These are phyloP conservation scores for Cucurbita pepo DNA, from an alignment of 306 rosid genomes.

Conservation along the genomic window DNA sequence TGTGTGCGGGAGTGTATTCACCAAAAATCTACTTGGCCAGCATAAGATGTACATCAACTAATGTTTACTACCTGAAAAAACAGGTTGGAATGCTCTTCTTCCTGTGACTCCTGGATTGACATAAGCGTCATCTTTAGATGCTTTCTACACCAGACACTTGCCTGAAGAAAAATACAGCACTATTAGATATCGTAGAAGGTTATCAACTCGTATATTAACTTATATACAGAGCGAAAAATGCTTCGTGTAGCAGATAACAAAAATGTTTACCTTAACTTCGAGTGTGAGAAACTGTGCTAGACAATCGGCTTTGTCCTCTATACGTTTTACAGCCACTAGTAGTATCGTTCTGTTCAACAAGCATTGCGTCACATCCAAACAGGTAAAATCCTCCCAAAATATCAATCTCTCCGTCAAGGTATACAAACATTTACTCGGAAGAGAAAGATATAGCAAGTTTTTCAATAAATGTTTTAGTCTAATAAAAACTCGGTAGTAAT, in stretches of 20 bases:
- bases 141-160: constrained; percentile 67
- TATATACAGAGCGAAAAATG: neutral
- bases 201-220: neutral
- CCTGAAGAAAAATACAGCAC: constrained; percentile 24
- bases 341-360: constrained; percentile 48
- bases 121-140: constrained; percentile 76
- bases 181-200: neutral
- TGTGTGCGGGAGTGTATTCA: neutral
- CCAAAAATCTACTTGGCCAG: neutral
- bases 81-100: constrained; percentile 48
- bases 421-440: constrained; percentile 1
- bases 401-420: constrained; percentile 59
- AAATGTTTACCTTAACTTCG: constrained; percentile 45
- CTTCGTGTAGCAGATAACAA: neutral
- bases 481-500: neutral
- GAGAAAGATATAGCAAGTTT: neutral
- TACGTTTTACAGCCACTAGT: constrained; percentile 31
- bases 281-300: constrained; percentile 43
- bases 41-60: neutral
- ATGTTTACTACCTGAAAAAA: constrained; percentile 56
- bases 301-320: constrained; percentile 29
- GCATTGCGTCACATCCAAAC: constrained; percentile 82
- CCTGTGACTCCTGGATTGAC: constrained; percentile 71
- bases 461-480: neutral
- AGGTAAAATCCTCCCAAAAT: constrained; percentile 84